A percentile compares a stretch with the other conserved stretches of the same genome.
Evolutionary conservation across 1,139 yeast genomes (phyloP).

Genomic region (Saccharomyces hybrid): DNA sequence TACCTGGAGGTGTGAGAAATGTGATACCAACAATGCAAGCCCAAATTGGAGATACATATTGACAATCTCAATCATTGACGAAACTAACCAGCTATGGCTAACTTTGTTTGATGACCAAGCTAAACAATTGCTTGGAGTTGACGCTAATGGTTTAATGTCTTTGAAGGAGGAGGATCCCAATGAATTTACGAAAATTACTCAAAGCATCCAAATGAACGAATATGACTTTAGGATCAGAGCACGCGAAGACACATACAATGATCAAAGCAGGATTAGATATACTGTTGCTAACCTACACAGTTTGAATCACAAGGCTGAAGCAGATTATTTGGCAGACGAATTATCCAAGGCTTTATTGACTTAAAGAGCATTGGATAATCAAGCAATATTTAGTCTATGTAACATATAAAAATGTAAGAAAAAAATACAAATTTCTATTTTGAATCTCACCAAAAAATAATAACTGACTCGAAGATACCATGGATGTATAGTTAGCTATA

Average conservation of each 20-base stretch:
- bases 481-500: not conserved
- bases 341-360: constrained; percentile 13
- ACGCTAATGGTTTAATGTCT: constrained; percentile 60
- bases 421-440: too few relatives aligned
- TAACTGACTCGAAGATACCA: not conserved
- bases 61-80: constrained; percentile 65
- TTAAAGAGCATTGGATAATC: not conserved
- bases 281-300: constrained; percentile 51
- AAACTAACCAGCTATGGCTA: constrained; percentile 78
- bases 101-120: constrained; percentile 87
- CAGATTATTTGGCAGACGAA: constrained; percentile 42
- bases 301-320: constrained; percentile 54
- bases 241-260: constrained; percentile 76
- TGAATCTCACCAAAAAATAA: not conserved
- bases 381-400: not conserved
- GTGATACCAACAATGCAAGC: constrained; percentile 58
- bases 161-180: constrained; percentile 44
- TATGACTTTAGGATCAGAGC: constrained; percentile 72
- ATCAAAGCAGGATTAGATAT: constrained; percentile 68
- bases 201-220: constrained; percentile 57
- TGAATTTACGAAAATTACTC: constrained; percentile 44
- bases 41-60: constrained; percentile 79
- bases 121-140: constrained; percentile 52
- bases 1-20: constrained; percentile 90
- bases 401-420: not conserved